Percentiles rank a stretch among this genome's conserved stretches.
Conservation (phyloP, 768 basidiomycete genomes). For the Russula foetens region DNA sequence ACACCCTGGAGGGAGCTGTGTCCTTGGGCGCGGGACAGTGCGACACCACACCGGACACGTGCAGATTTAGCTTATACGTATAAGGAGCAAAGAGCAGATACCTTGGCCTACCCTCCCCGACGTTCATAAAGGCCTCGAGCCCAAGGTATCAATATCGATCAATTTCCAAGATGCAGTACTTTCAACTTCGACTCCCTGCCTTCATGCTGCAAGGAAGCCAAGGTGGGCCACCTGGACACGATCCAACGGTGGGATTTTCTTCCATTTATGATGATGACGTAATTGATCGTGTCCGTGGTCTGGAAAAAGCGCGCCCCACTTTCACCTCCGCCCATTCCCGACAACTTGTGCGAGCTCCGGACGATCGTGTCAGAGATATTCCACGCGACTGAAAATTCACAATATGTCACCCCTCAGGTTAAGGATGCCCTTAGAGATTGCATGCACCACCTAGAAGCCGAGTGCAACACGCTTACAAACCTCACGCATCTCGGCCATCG, state of each 20-base stretch:
- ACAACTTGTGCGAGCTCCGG: not conserved
- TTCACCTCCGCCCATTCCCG: not conserved
- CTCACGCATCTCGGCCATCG: not conserved
- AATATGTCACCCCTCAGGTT: not conserved
- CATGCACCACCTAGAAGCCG: constrained; percentile 2
- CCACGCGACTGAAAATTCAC: not conserved
- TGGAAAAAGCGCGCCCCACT: not conserved
- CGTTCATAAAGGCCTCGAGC: too few species aligned
- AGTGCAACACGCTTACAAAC: not conserved
- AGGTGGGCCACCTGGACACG: too few species aligned
- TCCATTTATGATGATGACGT: not conserved
- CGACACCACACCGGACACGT: not conserved
- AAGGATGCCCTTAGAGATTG: not conserved
- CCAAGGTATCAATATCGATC: not conserved
- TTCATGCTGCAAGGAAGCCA: not conserved
- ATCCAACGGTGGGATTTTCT: not conserved
- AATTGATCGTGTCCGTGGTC: not conserved
- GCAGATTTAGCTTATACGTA: not conserved
- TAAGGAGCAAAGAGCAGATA: not conserved
- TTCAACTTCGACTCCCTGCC: not conserved
- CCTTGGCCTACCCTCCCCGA: not conserved
- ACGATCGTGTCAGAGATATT: not conserved
- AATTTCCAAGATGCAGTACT: not conserved
- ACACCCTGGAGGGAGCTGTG: not conserved
- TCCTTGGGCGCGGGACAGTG: not conserved